Percentiles rank a stretch among this genome's conserved stretches.
These are phyloP conservation scores for Colletotrichum musicola DNA, from an alignment of 2,329 filamentous ascomycete genomes.

Conservation along the genomic window DNA sequence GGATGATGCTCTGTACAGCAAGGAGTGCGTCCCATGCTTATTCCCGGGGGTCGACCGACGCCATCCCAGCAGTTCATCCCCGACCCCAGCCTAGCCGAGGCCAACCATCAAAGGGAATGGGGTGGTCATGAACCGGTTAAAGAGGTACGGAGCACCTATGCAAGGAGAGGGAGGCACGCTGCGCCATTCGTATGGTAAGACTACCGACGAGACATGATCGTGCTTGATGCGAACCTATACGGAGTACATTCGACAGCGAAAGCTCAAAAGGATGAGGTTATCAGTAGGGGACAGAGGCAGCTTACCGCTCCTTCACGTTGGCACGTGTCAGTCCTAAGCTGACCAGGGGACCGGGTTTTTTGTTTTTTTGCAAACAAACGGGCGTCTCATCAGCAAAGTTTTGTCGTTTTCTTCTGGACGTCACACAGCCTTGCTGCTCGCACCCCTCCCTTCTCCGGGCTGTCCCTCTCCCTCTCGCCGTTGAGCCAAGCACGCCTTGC, in stretches of 20 bases:
- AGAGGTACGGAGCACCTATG: no score
- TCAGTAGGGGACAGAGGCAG: not conserved
- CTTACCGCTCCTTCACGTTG: slow-evolving; percentile 13
- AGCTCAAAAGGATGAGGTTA: not conserved
- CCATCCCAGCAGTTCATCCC: slow-evolving; percentile 29
- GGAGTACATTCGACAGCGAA: no score
- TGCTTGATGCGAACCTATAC: slow-evolving; percentile 7
- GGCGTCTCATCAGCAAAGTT: slow-evolving; percentile 18
- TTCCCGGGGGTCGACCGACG: slow-evolving; percentile 14
- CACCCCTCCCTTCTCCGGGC: not conserved
- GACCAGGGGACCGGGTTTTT: not conserved
- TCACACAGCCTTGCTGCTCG: not conserved
- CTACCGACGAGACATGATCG: not conserved
- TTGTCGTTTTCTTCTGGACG: slow-evolving; percentile 5
- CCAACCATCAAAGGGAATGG: no score
- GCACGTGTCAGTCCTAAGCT: slow-evolving; percentile 21
- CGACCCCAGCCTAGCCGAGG: not conserved
- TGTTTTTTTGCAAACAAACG: not conserved
- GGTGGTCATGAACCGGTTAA: no score
- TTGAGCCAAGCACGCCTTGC: not conserved
- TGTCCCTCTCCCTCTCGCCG: not conserved
- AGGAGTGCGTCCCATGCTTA: slow-evolving; percentile 11
- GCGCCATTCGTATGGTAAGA: not conserved
- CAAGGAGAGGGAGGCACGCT: not conserved
- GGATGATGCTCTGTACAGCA: slow-evolving; percentile 3